These are phyloP conservation scores for Phyllachora maydis DNA, from an alignment of 2,329 filamentous ascomycete genomes.

Conservation along the genomic window DNA sequence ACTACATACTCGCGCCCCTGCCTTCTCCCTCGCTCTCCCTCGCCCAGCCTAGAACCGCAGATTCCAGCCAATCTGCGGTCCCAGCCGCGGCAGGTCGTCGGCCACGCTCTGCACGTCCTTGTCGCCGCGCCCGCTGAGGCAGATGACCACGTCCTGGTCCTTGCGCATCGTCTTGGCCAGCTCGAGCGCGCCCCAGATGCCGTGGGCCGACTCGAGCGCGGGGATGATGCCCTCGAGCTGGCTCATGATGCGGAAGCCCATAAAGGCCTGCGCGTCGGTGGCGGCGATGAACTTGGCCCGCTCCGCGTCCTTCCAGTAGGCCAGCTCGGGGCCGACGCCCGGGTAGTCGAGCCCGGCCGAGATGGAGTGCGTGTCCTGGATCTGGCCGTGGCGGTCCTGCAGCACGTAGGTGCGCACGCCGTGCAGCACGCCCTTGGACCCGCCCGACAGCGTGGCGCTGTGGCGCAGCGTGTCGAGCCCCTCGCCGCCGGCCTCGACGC, in stretches of 20 bases:
- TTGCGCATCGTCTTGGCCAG: slow-evolving; percentile 83
- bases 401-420: slow-evolving; percentile 92
- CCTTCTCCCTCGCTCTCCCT: slow-evolving; percentile 1
- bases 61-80: slow-evolving; percentile 69
- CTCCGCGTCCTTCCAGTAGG: slow-evolving; percentile 76
- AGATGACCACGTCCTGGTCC: slow-evolving; percentile 81
- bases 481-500: slow-evolving; percentile 89
- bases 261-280: slow-evolving; percentile 77
- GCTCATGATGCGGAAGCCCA: slow-evolving; percentile 66
- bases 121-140: slow-evolving; percentile 79
- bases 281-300: slow-evolving; percentile 79
- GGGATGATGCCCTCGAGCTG: slow-evolving; percentile 94
- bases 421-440: slow-evolving; percentile 82
- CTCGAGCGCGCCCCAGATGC: slow-evolving; percentile 73
- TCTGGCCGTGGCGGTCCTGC: slow-evolving; percentile 83
- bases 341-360: slow-evolving; percentile 95
- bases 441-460: slow-evolving; percentile 70
- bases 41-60: slow-evolving; percentile 30
- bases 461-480: slow-evolving; percentile 73
- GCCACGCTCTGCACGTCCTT: slow-evolving; percentile 98
- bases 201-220: slow-evolving; percentile 83
- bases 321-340: slow-evolving; percentile 83
- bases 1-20: neutral
- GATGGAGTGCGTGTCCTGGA: slow-evolving; percentile 85
- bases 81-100: slow-evolving; percentile 74